Evolutionary conservation across 495 filamentous ascomycete genomes (phyloP).

Genomic region (Thermothielavioides terrestris): DNA sequence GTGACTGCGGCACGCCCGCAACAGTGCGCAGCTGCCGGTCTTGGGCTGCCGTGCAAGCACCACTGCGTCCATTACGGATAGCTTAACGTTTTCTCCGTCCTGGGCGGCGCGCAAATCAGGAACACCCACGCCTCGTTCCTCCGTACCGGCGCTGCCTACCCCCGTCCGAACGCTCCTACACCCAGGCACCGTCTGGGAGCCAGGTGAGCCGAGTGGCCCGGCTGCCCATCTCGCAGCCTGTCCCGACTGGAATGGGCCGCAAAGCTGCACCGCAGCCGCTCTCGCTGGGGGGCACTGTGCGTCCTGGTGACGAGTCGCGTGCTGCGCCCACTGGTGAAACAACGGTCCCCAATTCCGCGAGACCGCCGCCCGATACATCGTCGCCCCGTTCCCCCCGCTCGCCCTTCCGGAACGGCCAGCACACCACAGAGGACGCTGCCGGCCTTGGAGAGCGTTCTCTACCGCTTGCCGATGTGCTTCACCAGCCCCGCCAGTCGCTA

Average conservation of each 20-base stretch:
- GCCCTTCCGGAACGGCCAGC: constrained; percentile 38
- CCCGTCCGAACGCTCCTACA: constrained; percentile 25
- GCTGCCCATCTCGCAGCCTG: constrained; percentile 13
- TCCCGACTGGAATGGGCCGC: constrained; percentile 39
- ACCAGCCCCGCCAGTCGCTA: constrained; percentile 12
- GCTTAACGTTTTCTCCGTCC: too few species aligned
- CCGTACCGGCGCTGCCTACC: too few species aligned
- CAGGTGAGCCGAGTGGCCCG: constrained; percentile 15
- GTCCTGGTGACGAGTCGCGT: constrained; percentile 26
- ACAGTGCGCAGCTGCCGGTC: constrained; percentile 10
- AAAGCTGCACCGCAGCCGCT: constrained; percentile 47
- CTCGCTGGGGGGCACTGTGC: constrained; percentile 33
- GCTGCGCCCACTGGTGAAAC: constrained; percentile 32
- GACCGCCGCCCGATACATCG: constrained; percentile 26
- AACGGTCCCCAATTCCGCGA: constrained; percentile 28
- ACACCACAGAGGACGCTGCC: constrained; percentile 23
- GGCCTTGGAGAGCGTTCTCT: constrained; percentile 25
- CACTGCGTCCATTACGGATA: constrained; percentile 8
- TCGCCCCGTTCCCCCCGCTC: constrained; percentile 47
- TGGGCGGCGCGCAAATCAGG: constrained; percentile 29
- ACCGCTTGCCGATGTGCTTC: constrained; percentile 29
- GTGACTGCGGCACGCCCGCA: constrained; percentile 31
- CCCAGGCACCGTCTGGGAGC: constrained; percentile 18
- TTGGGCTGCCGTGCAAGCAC: constrained; percentile 18
- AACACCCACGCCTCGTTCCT: too few species aligned